A percentile compares a stretch with the other conserved stretches of the same genome.
phyloP scores from a whole-genome alignment of 1,284 basidiomycete species.

The Exobasidium rhododendri region DNA sequence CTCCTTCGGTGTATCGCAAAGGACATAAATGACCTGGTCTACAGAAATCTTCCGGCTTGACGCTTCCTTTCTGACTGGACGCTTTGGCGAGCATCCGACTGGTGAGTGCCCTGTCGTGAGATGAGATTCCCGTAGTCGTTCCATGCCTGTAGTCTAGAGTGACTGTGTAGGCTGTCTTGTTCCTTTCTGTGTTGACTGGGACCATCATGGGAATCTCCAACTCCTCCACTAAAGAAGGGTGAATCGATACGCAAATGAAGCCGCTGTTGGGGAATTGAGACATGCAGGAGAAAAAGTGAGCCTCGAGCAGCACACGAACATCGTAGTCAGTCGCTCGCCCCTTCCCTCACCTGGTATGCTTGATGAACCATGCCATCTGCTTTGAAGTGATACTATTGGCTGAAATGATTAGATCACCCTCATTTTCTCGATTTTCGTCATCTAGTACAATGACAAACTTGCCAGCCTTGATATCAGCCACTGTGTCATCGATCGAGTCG shows the following conservation, averaged over 20 bases:
- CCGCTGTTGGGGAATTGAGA: slow-evolving; percentile 63
- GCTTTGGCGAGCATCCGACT: slow-evolving; percentile 71
- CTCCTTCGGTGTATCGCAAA: slow-evolving; percentile 78
- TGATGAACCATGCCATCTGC: slow-evolving; percentile 99
- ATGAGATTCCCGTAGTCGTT: slow-evolving; percentile 95
- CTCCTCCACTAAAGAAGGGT: slow-evolving; percentile 69
- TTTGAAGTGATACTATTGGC: slow-evolving; percentile 69
- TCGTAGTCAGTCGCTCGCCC: slow-evolving; percentile 3
- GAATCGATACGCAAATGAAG: slow-evolving; percentile 87
- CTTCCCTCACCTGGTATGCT: slow-evolving; percentile 61
- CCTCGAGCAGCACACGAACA: neutral
- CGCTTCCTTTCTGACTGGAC: slow-evolving; percentile 10
- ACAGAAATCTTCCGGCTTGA: slow-evolving; percentile 67
- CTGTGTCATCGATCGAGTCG: slow-evolving; percentile 37
- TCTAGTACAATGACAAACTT: slow-evolving; percentile 53
- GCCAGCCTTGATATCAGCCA: slow-evolving; percentile 36
- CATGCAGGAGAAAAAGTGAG: neutral
- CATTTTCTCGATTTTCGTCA: slow-evolving; percentile 53
- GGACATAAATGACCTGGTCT: slow-evolving; percentile 95
- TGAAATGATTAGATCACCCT: slow-evolving; percentile 51
- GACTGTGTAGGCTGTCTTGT: slow-evolving; percentile 94
- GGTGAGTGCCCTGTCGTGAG: slow-evolving; percentile 86
- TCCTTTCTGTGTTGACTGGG: slow-evolving; percentile 80
- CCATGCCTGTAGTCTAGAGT: slow-evolving; percentile 88
- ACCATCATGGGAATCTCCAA: slow-evolving; percentile 95